phyloP scores from a whole-genome alignment of 768 basidiomycete genomes.

The Tulasnella sp. region DNA sequence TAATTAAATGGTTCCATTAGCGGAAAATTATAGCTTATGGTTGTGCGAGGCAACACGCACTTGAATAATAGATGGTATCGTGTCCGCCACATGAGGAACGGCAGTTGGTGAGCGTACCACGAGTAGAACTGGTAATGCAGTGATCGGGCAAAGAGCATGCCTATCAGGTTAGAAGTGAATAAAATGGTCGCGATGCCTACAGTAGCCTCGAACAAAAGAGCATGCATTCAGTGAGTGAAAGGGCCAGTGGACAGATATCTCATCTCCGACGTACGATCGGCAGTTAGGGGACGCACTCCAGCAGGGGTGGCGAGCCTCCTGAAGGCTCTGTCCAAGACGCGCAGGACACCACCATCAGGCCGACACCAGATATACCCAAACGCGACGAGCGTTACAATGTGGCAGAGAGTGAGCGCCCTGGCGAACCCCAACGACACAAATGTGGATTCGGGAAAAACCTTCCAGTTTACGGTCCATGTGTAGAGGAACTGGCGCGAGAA shows the following conservation, averaged over 20 bases:
- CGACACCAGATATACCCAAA: slow-evolving; percentile 77
- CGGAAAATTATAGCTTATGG: slow-evolving; percentile 11
- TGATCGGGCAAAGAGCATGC: slow-evolving; percentile 84
- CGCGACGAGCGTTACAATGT: slow-evolving; percentile 44
- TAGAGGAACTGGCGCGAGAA: slow-evolving; percentile 81
- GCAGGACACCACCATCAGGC: slow-evolving; percentile 53
- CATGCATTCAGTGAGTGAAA: slow-evolving; percentile 1
- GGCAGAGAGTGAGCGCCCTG: slow-evolving; percentile 50
- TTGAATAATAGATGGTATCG: slow-evolving; percentile 49
- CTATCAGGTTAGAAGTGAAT: slow-evolving; percentile 86
- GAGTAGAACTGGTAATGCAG: slow-evolving; percentile 97
- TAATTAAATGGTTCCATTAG: slow-evolving; percentile 26
- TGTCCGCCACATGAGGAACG: slow-evolving; percentile 71
- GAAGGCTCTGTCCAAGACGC: slow-evolving; percentile 46
- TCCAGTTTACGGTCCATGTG: slow-evolving; percentile 98
- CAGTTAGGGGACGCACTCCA: slow-evolving; percentile 35
- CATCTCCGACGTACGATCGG: slow-evolving; percentile 47
- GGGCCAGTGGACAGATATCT: neutral
- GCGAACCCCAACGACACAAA: slow-evolving; percentile 64
- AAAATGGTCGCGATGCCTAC: slow-evolving; percentile 70
- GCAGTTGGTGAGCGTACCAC: slow-evolving; percentile 90
- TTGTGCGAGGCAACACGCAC: slow-evolving; percentile 33
- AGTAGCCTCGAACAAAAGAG: slow-evolving; percentile 18
- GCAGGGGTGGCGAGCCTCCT: slow-evolving; percentile 42
- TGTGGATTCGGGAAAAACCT: slow-evolving; percentile 63